phyloP scores from a whole-genome alignment of 371 early-diverging fungal genomes.

The Mucor lusitanicus region DNA sequence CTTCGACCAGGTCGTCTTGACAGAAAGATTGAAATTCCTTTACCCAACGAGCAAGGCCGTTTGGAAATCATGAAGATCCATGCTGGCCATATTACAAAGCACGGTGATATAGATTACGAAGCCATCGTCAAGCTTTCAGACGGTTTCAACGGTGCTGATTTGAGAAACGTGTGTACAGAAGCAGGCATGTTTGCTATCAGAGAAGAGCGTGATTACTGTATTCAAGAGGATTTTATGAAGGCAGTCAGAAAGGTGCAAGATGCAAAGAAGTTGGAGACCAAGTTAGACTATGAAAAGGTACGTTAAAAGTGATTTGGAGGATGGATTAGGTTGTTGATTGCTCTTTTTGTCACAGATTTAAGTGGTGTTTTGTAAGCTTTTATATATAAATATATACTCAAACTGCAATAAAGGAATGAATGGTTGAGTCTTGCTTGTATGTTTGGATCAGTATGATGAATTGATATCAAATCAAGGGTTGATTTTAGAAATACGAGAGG shows the following conservation, averaged over 20 bases:
- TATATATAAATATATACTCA: neutral
- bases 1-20: constrained; percentile 98
- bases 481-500: no score
- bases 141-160: constrained; percentile 99
- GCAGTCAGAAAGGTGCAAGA: constrained; percentile 99
- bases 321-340: neutral
- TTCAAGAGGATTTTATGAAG: constrained; percentile 99
- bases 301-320: constrained; percentile 25
- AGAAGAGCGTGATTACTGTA: constrained; percentile 97
- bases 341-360: neutral
- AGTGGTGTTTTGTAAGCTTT: neutral
- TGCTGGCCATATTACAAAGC: constrained; percentile 90
- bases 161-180: constrained; percentile 99
- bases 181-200: constrained; percentile 99
- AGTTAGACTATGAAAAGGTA: constrained; percentile 95
- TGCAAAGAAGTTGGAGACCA: constrained; percentile 98
- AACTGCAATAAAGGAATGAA: neutral
- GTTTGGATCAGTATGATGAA: no score
- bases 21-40: constrained; percentile 99
- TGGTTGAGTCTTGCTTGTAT: no score
- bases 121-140: constrained; percentile 98
- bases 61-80: constrained; percentile 99
- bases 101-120: constrained; percentile 97
- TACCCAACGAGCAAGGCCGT: constrained; percentile 87
- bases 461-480: no score